A percentile compares a stretch with the other conserved stretches of the same genome.
These are phyloP conservation scores for Kluyveromyces nonfermentans DNA, from an alignment of 805 yeast genomes.

Conservation along the genomic window DNA sequence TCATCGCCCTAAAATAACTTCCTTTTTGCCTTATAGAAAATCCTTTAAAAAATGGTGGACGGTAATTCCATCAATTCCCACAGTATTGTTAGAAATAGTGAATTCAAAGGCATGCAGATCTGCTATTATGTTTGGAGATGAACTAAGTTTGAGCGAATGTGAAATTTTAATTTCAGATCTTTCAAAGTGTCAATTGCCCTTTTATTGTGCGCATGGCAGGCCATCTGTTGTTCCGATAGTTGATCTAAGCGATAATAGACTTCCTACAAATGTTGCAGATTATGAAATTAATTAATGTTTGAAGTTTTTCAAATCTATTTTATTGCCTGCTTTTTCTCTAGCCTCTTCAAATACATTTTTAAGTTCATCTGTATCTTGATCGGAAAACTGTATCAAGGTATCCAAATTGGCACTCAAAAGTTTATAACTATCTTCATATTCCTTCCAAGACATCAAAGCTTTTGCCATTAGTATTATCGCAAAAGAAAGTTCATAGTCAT, in stretches of 20 bases:
- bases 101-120: constrained; percentile 58
- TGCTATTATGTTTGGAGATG: constrained; percentile 65
- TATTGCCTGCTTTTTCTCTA: not conserved
- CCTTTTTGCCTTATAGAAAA: not conserved
- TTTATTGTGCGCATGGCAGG: constrained; percentile 81
- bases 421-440: not conserved
- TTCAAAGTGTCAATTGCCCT: constrained; percentile 47
- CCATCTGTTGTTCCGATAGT: constrained; percentile 53
- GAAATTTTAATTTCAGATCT: constrained; percentile 34
- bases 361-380: not conserved
- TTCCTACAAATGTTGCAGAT: not conserved
- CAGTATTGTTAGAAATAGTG: constrained; percentile 38
- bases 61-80: constrained; percentile 38
- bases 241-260: not conserved
- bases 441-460: not conserved
- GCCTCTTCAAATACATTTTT: not conserved
- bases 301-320: not conserved
- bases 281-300: not conserved
- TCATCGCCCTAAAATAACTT: not conserved
- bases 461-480: constrained; percentile 1
- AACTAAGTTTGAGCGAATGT: constrained; percentile 37
- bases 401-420: constrained; percentile 1
- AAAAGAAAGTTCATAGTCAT: not conserved
- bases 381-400: not conserved
- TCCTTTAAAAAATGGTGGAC: constrained; percentile 31